These are phyloP conservation scores for Colletotrichum sp. DNA, from an alignment of 2,329 filamentous ascomycete genomes.

Conservation along the genomic window DNA sequence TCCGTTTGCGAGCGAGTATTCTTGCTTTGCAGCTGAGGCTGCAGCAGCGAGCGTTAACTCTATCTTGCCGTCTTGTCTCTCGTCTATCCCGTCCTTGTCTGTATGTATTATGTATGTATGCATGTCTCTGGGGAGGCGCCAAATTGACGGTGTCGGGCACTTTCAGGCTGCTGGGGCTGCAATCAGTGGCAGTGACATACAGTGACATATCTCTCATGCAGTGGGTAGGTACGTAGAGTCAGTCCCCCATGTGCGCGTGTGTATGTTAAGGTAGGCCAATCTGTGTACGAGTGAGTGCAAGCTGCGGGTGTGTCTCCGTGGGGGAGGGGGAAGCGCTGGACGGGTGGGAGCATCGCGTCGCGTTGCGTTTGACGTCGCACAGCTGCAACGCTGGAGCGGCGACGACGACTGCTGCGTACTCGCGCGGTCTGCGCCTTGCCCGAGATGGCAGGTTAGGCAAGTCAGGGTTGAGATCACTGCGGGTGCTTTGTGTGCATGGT, in stretches of 20 bases:
- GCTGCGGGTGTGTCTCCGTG: neutral
- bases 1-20: neutral
- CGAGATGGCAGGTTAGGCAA: neutral
- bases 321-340: neutral
- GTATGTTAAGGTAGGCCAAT: neutral
- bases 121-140: neutral
- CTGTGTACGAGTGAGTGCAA: neutral
- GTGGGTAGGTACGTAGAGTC: neutral
- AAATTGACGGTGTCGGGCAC: neutral
- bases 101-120: neutral
- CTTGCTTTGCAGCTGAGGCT: neutral
- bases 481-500: neutral
- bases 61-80: neutral
- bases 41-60: neutral
- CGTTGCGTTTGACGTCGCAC: slow-evolving; percentile 7
- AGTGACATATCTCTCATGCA: neutral
- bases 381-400: slow-evolving; percentile 11
- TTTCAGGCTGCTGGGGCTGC: neutral
- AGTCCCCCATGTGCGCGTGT: neutral
- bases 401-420: neutral
- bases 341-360: slow-evolving; percentile 6
- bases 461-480: neutral
- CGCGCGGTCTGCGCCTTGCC: slow-evolving; percentile 7
- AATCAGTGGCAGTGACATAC: neutral
- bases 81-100: neutral